A percentile compares a stretch with the other conserved stretches of the same genome.
Conservation (phyloP, 208 protist genomes). For the Trypanosoma lewisi region DNA sequence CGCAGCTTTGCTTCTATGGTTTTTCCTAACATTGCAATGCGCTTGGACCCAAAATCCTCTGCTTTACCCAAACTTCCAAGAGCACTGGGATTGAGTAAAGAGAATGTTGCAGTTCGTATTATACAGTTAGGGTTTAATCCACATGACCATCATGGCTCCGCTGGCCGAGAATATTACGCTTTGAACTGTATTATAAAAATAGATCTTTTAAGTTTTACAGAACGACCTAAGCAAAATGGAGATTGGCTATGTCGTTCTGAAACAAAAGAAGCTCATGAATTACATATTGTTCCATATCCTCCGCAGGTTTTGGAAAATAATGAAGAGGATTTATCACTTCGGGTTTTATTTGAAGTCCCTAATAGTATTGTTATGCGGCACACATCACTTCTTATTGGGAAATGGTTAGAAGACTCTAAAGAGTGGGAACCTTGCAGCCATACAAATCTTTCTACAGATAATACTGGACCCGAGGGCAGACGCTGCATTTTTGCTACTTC, state of each 20-base stretch:
- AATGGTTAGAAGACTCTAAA: conserved; percentile 57
- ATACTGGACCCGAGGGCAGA: conserved; percentile 29
- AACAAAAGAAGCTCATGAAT: conserved; percentile 55
- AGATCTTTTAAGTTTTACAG: conserved; percentile 80
- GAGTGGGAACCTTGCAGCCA: conserved; percentile 88
- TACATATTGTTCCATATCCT: conserved; percentile 83
- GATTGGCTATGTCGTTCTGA: conserved; percentile 82
- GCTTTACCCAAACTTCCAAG: conserved; percentile 77
- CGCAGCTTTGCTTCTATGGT: conserved; percentile 78
- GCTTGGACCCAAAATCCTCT: conserved; percentile 81
- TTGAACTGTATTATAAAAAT: conserved; percentile 85
- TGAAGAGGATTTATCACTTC: conserved; percentile 69
- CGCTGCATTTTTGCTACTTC: conserved; percentile 63
- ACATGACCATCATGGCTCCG: conserved; percentile 41
- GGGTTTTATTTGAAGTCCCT: conserved; percentile 86
- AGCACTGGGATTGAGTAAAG: conserved; percentile 83
- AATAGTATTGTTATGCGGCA: conserved; percentile 77
- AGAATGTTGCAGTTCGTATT: conserved; percentile 86
- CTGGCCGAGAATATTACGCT: conserved; percentile 72
- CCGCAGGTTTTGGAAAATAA: conserved; percentile 47
- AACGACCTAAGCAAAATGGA: conserved; percentile 61
- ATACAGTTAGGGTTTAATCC: conserved; percentile 88
- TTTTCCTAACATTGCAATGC: conserved; percentile 75
- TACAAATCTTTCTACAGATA: conserved; percentile 38
- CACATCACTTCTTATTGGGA: conserved; percentile 79